Conservation (phyloP, 2,329 filamentous ascomycete species). For the Blumeriella jaapii region DNA sequence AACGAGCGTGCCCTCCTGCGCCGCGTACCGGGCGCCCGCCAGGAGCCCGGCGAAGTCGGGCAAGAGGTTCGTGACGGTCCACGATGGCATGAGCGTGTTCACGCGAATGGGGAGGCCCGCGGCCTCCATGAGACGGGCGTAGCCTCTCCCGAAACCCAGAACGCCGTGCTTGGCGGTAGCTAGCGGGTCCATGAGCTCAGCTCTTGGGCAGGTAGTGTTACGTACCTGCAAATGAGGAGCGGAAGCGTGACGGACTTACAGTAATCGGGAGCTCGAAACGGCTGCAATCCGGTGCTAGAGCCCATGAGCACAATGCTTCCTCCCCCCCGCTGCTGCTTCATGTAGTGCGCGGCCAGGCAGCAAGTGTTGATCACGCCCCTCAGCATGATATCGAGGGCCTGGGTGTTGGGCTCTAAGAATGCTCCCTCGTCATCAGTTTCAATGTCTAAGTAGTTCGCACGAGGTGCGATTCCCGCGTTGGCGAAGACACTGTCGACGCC, state of each 20-base stretch:
- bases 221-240: no score
- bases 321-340: constrained; percentile 36
- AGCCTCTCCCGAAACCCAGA: constrained; percentile 39
- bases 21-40: constrained; percentile 29
- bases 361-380: constrained; percentile 38
- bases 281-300: constrained; percentile 39
- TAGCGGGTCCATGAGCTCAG: no score
- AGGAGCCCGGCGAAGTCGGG: constrained; percentile 30
- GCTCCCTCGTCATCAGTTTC: constrained; percentile 39
- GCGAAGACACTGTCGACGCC: constrained; percentile 20
- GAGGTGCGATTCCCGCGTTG: constrained; percentile 43
- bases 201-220: no score
- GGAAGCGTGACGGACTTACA: no score
- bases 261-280: constrained; percentile 40
- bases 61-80: constrained; percentile 40
- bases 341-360: constrained; percentile 36
- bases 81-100: constrained; percentile 43
- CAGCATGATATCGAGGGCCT: constrained; percentile 38
- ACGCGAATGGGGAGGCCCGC: constrained; percentile 37
- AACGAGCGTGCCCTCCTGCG: constrained; percentile 36
- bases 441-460: constrained; percentile 34
- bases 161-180: constrained; percentile 43
- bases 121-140: constrained; percentile 30
- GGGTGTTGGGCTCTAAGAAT: constrained; percentile 33
- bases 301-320: constrained; percentile 43